Conservation (phyloP, 2,329 filamentous ascomycete species). For the Penicillium sp. region DNA sequence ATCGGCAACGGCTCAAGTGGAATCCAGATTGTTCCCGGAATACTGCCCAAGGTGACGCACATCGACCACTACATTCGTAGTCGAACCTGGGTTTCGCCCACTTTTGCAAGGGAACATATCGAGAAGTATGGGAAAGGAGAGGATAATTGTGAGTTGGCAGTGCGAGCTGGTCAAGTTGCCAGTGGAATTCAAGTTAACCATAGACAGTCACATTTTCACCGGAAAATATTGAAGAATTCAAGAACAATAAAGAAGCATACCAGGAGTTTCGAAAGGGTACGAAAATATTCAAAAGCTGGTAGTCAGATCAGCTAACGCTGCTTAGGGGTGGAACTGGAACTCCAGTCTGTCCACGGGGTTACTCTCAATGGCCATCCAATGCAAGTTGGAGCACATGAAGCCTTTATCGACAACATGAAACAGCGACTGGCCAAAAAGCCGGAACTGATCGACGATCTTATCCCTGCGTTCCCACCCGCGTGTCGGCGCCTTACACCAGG, state of each 20-base stretch:
- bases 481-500: conserved; percentile 53
- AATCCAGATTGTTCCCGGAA: conserved; percentile 46
- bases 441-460: conserved; percentile 39
- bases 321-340: conserved; percentile 35
- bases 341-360: conserved; percentile 37
- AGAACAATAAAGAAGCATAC: conserved; percentile 34
- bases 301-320: neutral
- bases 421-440: conserved; percentile 39
- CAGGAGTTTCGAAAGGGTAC: conserved; percentile 41
- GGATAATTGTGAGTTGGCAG: conserved; percentile 32
- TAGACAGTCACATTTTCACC: conserved; percentile 33
- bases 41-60: conserved; percentile 44
- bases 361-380: conserved; percentile 34
- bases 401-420: conserved; percentile 39
- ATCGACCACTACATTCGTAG: conserved; percentile 43
- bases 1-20: conserved; percentile 47
- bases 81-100: conserved; percentile 36
- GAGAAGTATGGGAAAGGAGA: conserved; percentile 29
- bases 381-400: conserved; percentile 27
- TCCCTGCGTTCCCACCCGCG: conserved; percentile 46
- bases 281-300: neutral
- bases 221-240: conserved; percentile 38
- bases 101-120: conserved; percentile 33
- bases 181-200: neutral
- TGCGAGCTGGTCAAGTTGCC: neutral